Conservation (phyloP, 176 grass and related monocot species). For the Raddia guianensis region DNA sequence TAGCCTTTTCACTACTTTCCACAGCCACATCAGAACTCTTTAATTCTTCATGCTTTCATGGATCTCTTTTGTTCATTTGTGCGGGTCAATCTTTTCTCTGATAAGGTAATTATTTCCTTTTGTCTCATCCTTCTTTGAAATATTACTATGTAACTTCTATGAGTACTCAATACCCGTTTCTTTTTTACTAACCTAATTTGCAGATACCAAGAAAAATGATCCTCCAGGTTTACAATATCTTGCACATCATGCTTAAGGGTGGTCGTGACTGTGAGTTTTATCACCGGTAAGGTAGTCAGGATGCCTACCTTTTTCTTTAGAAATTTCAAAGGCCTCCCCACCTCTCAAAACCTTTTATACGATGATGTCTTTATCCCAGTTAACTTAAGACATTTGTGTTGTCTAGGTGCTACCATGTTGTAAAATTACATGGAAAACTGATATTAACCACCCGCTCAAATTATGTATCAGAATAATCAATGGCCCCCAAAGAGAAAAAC, state of each 20-base stretch:
- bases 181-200: slow-evolving; percentile 34
- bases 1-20: slow-evolving; percentile 36
- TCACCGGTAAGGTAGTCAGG: slow-evolving; percentile 84
- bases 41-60: slow-evolving; percentile 99
- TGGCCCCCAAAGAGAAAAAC: background rate
- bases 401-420: background rate
- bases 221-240: slow-evolving; percentile 92
- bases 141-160: background rate
- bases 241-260: slow-evolving; percentile 86
- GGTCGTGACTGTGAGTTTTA: slow-evolving; percentile 98
- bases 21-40: slow-evolving; percentile 97
- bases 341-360: slow-evolving; percentile 17
- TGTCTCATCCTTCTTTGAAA: slow-evolving; percentile 22
- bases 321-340: slow-evolving; percentile 17
- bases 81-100: slow-evolving; percentile 92
- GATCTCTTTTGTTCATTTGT: slow-evolving; percentile 97
- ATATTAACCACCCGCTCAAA: background rate
- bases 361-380: slow-evolving; percentile 1
- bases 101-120: slow-evolving; percentile 68
- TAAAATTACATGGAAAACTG: slow-evolving; percentile 11
- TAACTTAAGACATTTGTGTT: slow-evolving; percentile 11
- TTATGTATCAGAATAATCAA: background rate
- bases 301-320: slow-evolving; percentile 23
- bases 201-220: slow-evolving; percentile 99
- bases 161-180: background rate